Evolutionary conservation across 1,284 basidiomycete species (phyloP).

Genomic region (Chalciporus sp.): DNA sequence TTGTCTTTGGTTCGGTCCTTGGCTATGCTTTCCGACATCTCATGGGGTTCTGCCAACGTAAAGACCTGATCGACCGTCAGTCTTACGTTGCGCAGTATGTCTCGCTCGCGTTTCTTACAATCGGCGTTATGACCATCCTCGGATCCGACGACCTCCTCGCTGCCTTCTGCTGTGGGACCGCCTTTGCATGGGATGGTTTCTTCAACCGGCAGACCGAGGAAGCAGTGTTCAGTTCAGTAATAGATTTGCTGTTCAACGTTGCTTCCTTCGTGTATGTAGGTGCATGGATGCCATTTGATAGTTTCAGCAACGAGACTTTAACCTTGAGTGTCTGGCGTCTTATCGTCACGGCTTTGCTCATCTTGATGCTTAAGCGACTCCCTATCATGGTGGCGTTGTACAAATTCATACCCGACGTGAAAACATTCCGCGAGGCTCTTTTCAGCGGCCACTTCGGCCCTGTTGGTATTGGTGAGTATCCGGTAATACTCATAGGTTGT

Average conservation of each 20-base stretch:
- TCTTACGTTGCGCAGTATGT: conserved; percentile 85
- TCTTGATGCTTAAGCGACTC: conserved; percentile 81
- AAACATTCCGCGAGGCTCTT: conserved; percentile 84
- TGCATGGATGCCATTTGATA: conserved; percentile 90
- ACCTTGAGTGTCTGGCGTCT: conserved; percentile 83
- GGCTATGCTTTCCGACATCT: conserved; percentile 88
- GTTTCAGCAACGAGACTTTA: conserved; percentile 67
- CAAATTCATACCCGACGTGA: conserved; percentile 91
- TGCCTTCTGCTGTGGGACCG: conserved; percentile 93
- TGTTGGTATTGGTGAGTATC: conserved; percentile 73
- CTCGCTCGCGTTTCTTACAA: conserved; percentile 78
- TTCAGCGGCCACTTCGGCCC: conserved; percentile 96
- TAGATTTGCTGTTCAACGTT: conserved; percentile 90
- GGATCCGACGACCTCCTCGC: conserved; percentile 95
- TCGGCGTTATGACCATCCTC: conserved; percentile 82
- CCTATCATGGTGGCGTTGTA: conserved; percentile 83
- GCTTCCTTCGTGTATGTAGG: conserved; percentile 92
- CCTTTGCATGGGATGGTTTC: conserved; percentile 99
- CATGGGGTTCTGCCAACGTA: conserved; percentile 93
- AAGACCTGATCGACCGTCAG: conserved; percentile 92
- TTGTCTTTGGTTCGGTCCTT: conserved; percentile 77
- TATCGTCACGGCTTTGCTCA: conserved; percentile 76
- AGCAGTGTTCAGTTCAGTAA: conserved; percentile 93
- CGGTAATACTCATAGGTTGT: neutral
- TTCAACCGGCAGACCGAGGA: conserved; percentile 97